phyloP scores from a whole-genome alignment of 2,329 filamentous ascomycete genomes.

The Ramichloridium luteum region DNA sequence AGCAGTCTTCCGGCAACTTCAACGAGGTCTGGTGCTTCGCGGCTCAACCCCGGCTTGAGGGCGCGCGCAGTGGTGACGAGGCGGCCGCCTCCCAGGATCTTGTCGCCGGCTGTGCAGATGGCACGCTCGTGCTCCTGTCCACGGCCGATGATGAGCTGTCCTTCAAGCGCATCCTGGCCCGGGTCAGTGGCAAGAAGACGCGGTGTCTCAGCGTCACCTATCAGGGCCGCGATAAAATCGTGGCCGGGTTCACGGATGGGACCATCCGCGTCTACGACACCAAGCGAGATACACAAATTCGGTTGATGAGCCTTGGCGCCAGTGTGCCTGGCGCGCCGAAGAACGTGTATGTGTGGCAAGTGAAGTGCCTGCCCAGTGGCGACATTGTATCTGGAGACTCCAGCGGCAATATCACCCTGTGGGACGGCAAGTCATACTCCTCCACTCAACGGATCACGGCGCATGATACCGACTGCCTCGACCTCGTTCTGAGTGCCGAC shows the following conservation, averaged over 20 bases:
- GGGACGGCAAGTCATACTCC: slow-evolving; percentile 86
- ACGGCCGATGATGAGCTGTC: slow-evolving; percentile 73
- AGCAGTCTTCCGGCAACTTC: slow-evolving; percentile 81
- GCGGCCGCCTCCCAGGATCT: slow-evolving; percentile 43
- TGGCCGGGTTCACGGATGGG: slow-evolving; percentile 92
- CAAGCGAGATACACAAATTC: slow-evolving; percentile 59
- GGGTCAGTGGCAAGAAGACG: slow-evolving; percentile 69
- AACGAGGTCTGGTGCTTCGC: slow-evolving; percentile 96
- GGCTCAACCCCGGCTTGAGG: slow-evolving; percentile 56
- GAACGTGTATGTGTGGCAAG: slow-evolving; percentile 83
- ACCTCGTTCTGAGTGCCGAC: slow-evolving; percentile 69
- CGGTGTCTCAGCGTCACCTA: slow-evolving; percentile 86
- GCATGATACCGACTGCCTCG: slow-evolving; percentile 82
- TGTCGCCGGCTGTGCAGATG: slow-evolving; percentile 82
- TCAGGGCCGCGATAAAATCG: slow-evolving; percentile 67
- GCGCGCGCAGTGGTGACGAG: slow-evolving; percentile 12
- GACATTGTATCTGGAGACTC: slow-evolving; percentile 93
- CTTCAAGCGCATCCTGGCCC: slow-evolving; percentile 63
- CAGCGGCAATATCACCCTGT: slow-evolving; percentile 83
- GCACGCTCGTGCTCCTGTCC: slow-evolving; percentile 74
- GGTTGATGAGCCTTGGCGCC: slow-evolving; percentile 75
- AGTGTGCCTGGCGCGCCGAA: slow-evolving; percentile 65
- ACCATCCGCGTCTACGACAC: slow-evolving; percentile 87
- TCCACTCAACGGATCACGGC: slow-evolving; percentile 73
- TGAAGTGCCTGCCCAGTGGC: slow-evolving; percentile 75